These are phyloP conservation scores for Boletus insuetus DNA, from an alignment of 768 basidiomycete genomes.

Conservation along the genomic window DNA sequence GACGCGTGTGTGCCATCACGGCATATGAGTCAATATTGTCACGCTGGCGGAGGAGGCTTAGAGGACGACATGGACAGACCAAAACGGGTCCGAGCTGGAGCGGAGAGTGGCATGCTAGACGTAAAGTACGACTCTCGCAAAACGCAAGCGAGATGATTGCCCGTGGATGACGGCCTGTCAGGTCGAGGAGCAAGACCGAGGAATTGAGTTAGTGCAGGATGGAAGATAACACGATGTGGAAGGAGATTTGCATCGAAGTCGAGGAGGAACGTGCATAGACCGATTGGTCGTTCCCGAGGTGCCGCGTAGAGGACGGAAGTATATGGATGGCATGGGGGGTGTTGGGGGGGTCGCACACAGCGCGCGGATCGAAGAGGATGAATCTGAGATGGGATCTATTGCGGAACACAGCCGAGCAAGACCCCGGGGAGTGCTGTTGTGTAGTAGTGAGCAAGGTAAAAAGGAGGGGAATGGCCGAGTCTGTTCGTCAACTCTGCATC, in stretches of 20 bases:
- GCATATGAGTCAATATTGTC: neutral
- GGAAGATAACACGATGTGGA: neutral
- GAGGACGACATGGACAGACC: no score
- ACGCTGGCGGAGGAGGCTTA: neutral
- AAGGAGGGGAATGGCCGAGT: neutral
- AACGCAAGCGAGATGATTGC: neutral
- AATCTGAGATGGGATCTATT: constrained; percentile 17
- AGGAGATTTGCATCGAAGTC: neutral
- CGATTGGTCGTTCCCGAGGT: no score
- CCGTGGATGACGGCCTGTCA: constrained; percentile 1
- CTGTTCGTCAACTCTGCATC: neutral
- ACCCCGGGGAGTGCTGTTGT: constrained; percentile 19
- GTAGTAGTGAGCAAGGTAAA: constrained; percentile 16
- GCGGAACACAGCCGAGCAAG: constrained; percentile 16
- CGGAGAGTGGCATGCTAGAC: neutral
- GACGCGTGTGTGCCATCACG: constrained; percentile 3
- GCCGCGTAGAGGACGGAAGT: neutral
- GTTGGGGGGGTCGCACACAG: neutral
- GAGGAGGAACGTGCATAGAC: neutral
- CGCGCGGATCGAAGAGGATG: neutral
- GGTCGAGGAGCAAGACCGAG: neutral
- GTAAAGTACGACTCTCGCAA: no score
- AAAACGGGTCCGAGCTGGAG: neutral
- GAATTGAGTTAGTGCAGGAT: neutral
- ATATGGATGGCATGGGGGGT: constrained; percentile 2